Conservation (phyloP, 768 basidiomycete species). For the Pleurotus cornucopiae region DNA sequence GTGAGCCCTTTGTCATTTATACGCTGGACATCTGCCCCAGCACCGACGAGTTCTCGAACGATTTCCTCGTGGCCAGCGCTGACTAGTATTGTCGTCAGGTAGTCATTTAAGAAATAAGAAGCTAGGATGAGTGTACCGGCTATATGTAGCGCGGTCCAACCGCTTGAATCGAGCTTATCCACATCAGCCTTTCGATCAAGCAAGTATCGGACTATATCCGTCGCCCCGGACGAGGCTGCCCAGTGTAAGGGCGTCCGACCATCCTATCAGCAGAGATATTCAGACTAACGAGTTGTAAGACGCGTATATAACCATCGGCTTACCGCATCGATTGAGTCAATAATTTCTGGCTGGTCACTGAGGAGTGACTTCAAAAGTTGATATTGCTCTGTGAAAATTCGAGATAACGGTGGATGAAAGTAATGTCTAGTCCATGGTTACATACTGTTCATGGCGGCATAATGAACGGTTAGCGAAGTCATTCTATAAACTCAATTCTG, state of each 20-base stretch:
- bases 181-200: slow-evolving; percentile 69
- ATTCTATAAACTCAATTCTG: slow-evolving; percentile 19
- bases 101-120: slow-evolving; percentile 2
- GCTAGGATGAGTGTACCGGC: slow-evolving; percentile 42
- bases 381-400: slow-evolving; percentile 51
- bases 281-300: neutral
- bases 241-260: slow-evolving; percentile 81
- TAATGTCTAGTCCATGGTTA: neutral
- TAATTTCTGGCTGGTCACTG: slow-evolving; percentile 53
- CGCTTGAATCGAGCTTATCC: slow-evolving; percentile 57
- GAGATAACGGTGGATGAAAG: slow-evolving; percentile 4
- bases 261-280: slow-evolving; percentile 42
- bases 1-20: slow-evolving; percentile 81
- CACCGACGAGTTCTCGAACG: slow-evolving; percentile 72
- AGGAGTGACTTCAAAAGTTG: slow-evolving; percentile 66
- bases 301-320: slow-evolving; percentile 6
- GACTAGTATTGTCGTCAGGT: slow-evolving; percentile 37
- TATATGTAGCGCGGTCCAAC: slow-evolving; percentile 81
- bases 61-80: slow-evolving; percentile 78
- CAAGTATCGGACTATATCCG: slow-evolving; percentile 64
- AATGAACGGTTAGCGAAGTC: slow-evolving; percentile 49
- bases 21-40: slow-evolving; percentile 79
- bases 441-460: slow-evolving; percentile 68
- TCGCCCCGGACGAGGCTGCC: slow-evolving; percentile 72
- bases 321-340: slow-evolving; percentile 65